These are phyloP conservation scores for Calocybe indica DNA, from an alignment of 768 basidiomycete genomes.

Conservation along the genomic window DNA sequence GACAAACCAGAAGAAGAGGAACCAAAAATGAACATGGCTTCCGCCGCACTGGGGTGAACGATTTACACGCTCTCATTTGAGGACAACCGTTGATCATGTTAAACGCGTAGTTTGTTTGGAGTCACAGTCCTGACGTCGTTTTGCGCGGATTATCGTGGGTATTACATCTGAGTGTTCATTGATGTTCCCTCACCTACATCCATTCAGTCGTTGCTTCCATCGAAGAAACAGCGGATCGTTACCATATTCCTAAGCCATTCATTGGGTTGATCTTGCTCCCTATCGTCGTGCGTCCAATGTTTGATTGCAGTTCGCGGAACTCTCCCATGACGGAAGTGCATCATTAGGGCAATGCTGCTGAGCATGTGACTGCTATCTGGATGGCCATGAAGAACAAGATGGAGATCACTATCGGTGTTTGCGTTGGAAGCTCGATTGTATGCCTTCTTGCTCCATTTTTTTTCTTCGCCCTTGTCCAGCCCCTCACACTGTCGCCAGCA, in stretches of 20 bases:
- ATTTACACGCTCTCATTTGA: neutral
- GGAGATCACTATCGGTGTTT: slow-evolving; percentile 70
- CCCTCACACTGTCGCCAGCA: slow-evolving; percentile 38
- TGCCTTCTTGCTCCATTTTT: slow-evolving; percentile 17
- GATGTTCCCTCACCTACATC: neutral
- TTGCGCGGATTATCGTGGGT: slow-evolving; percentile 82
- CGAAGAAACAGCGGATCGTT: slow-evolving; percentile 81
- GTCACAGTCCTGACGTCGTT: slow-evolving; percentile 83
- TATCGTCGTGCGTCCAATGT: slow-evolving; percentile 57
- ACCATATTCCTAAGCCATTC: slow-evolving; percentile 77
- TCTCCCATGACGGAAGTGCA: neutral
- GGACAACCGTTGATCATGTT: too few relatives aligned
- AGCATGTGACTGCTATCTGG: slow-evolving; percentile 83
- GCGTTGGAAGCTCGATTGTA: slow-evolving; percentile 78
- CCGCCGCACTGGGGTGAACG: slow-evolving; percentile 55
- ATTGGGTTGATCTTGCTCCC: slow-evolving; percentile 85
- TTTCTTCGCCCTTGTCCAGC: neutral
- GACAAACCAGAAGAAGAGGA: slow-evolving; percentile 26
- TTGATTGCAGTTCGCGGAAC: neutral
- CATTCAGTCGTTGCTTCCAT: slow-evolving; percentile 79
- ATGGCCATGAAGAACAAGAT: slow-evolving; percentile 75
- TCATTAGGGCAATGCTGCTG: slow-evolving; percentile 69
- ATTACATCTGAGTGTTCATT: slow-evolving; percentile 16
- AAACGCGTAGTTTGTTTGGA: slow-evolving; percentile 44
- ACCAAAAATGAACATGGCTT: slow-evolving; percentile 62